Evolutionary conservation across 257 asterid species (phyloP).

Genomic region (Echites panduratus): DNA sequence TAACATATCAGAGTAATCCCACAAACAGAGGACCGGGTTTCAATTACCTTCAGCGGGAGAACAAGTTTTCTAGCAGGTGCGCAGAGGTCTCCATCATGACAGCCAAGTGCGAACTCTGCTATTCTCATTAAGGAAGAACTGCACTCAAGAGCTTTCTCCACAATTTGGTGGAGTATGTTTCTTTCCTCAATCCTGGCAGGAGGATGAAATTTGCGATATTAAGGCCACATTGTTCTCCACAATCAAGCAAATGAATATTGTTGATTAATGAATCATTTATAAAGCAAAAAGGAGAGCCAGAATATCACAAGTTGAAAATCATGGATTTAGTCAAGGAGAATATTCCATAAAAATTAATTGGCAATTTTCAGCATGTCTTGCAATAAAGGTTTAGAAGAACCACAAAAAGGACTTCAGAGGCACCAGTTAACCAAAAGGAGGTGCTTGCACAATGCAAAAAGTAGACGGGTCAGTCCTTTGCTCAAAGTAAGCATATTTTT

Average conservation of each 20-base stretch:
- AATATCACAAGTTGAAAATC: background rate
- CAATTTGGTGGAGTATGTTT: constrained; percentile 49
- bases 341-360: background rate
- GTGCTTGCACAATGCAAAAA: background rate
- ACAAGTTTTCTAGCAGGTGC: constrained; percentile 40
- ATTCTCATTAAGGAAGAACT: constrained; percentile 42
- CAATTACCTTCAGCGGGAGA: constrained; percentile 60
- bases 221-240: constrained; percentile 6
- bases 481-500: background rate
- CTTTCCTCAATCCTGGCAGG: constrained; percentile 70
- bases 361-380: background rate
- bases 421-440: background rate
- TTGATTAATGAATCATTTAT: background rate
- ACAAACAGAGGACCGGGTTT: constrained; percentile 14
- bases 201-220: constrained; percentile 12
- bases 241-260: background rate
- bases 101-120: constrained; percentile 44
- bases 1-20: background rate
- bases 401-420: too few species aligned
- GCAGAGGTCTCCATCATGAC: constrained; percentile 50
- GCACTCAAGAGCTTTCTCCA: constrained; percentile 52
- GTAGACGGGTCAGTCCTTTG: background rate
- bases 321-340: background rate
- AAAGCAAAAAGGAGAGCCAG: too few species aligned
- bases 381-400: background rate